Percentiles rank a stretch among this genome's conserved stretches.
These are phyloP conservation scores for Xylariaceae sp. DNA, from an alignment of 2,329 filamentous ascomycete species.

Conservation along the genomic window DNA sequence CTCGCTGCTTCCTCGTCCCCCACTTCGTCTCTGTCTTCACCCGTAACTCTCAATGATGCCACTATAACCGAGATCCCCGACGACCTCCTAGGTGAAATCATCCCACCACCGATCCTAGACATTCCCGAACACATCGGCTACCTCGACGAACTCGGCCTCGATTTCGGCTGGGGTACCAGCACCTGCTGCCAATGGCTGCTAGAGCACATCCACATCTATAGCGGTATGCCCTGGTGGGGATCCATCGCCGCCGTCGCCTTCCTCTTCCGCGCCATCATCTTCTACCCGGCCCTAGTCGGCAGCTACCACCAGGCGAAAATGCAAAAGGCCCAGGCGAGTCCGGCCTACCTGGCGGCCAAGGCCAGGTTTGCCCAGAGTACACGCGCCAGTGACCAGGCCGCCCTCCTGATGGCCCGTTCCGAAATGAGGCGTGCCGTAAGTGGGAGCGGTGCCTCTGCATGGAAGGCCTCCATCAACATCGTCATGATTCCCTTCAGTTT, in stretches of 20 bases:
- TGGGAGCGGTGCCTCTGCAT: constrained; percentile 48
- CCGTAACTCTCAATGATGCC: constrained; percentile 7
- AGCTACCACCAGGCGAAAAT: constrained; percentile 59
- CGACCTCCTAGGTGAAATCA: constrained; percentile 10
- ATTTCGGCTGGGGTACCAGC: constrained; percentile 81
- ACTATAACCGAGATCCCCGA: constrained; percentile 22
- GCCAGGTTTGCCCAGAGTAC: constrained; percentile 45
- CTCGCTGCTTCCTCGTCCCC: constrained; percentile 1
- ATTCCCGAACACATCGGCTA: constrained; percentile 77
- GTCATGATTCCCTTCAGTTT: constrained; percentile 63
- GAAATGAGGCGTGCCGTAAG: constrained; percentile 49
- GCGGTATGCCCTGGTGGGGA: constrained; percentile 75
- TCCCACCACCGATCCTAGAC: constrained; percentile 39
- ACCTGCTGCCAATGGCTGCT: constrained; percentile 66
- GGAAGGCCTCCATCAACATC: constrained; percentile 50
- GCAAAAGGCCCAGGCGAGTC: constrained; percentile 49
- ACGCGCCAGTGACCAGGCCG: constrained; percentile 39
- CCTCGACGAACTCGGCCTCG: constrained; percentile 72
- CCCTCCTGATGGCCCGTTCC: constrained; percentile 40
- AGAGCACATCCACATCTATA: constrained; percentile 75
- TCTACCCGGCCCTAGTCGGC: constrained; percentile 59
- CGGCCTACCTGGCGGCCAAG: constrained; percentile 47
- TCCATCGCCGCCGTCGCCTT: constrained; percentile 63
- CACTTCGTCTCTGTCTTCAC: background rate
- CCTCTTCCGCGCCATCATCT: constrained; percentile 56